Percentiles rank a stretch among this genome's conserved stretches.
Evolutionary conservation across 306 rosid genomes (phyloP).

Genomic region (Cucurbita ficifolia): DNA sequence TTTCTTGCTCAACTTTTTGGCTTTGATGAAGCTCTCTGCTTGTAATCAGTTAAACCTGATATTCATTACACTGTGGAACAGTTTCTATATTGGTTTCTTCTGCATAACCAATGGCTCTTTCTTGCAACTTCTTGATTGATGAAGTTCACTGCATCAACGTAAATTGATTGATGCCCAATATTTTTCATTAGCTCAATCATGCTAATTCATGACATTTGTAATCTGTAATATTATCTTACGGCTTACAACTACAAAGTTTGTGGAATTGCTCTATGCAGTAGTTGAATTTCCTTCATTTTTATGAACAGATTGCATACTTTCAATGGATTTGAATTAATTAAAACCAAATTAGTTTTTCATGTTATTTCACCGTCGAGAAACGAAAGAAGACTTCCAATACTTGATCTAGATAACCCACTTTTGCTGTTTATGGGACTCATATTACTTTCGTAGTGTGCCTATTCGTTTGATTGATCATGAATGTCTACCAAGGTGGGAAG

Average conservation of each 20-base stretch:
- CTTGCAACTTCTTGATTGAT: not conserved
- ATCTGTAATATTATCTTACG: not conserved
- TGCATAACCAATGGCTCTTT: not conserved
- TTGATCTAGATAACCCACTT: not conserved
- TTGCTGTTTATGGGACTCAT: not conserved
- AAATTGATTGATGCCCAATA: not conserved
- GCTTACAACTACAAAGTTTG: not conserved
- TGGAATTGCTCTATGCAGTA: not conserved
- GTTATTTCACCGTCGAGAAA: not conserved
- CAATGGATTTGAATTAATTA: not conserved
- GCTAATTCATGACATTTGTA: not conserved
- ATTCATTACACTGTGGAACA: not conserved
- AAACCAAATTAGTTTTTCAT: not conserved
- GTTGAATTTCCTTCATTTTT: not conserved
- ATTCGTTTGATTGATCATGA: not conserved
- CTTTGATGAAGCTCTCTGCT: not conserved
- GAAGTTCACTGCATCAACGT: slow-evolving; percentile 97
- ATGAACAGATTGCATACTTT: not conserved
- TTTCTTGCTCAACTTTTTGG: not conserved
- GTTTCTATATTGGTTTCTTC: not conserved
- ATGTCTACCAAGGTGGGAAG: not conserved
- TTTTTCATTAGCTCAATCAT: not conserved
- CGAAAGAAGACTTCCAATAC: not conserved
- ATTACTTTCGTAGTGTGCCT: not conserved
- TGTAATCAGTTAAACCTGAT: not conserved